Conservation (phyloP, 768 basidiomycete genomes). For the Suillus luteus region DNA sequence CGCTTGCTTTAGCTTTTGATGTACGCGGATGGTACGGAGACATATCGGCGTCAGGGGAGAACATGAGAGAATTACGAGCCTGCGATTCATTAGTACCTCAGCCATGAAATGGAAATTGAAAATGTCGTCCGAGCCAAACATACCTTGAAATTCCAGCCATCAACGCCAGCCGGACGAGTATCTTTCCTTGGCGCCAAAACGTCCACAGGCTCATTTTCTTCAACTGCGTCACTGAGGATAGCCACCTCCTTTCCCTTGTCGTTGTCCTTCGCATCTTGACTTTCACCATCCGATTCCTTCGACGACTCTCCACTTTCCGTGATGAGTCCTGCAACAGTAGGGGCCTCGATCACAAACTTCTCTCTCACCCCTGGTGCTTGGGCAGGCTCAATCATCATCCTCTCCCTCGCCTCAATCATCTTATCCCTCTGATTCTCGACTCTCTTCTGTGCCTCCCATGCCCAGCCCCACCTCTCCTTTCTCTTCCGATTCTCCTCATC, state of each 20-base stretch:
- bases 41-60: constrained; percentile 87
- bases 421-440: constrained; percentile 68
- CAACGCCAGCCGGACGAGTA: constrained; percentile 67
- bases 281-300: constrained; percentile 24
- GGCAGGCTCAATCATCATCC: constrained; percentile 71
- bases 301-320: constrained; percentile 30
- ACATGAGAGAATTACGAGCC: constrained; percentile 96
- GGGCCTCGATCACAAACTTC: constrained; percentile 63
- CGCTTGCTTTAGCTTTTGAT: constrained; percentile 33
- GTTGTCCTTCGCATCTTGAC: constrained; percentile 26
- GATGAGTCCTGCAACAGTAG: constrained; percentile 57
- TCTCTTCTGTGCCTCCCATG: constrained; percentile 86
- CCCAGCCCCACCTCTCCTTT: constrained; percentile 86
- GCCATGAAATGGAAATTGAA: constrained; percentile 11
- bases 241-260: constrained; percentile 26
- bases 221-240: constrained; percentile 25
- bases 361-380: constrained; percentile 65
- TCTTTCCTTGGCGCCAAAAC: constrained; percentile 84
- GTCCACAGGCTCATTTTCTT: constrained; percentile 45
- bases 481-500: constrained; percentile 85
- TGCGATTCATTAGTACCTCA: constrained; percentile 34
- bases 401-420: constrained; percentile 69
- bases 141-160: constrained; percentile 84
- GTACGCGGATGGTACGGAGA: constrained; percentile 66
- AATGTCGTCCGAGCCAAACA: constrained; percentile 15